phyloP scores from a whole-genome alignment of 2,329 filamentous ascomycete genomes.

The Didymella glomerata region DNA sequence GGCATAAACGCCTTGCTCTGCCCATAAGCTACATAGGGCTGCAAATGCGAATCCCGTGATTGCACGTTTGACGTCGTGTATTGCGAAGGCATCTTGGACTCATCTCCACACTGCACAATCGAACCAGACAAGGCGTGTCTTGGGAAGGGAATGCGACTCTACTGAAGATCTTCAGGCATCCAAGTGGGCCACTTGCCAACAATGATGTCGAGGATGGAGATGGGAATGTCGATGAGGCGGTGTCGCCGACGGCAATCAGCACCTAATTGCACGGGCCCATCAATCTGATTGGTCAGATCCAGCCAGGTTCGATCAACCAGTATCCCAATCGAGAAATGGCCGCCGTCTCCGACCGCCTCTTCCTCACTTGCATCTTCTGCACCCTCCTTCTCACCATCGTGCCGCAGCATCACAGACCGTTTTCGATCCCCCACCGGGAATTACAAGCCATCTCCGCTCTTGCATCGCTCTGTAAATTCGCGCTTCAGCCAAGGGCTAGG shows the following conservation, averaged over 20 bases:
- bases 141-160: constrained; percentile 10
- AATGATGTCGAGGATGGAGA: constrained; percentile 3
- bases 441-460: constrained; percentile 6
- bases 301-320: constrained; percentile 5
- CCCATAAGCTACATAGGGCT: constrained; percentile 14
- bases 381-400: constrained; percentile 12
- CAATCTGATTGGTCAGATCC: constrained; percentile 3
- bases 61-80: constrained; percentile 4
- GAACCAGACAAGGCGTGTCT: constrained; percentile 1
- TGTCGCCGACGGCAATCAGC: constrained; percentile 1
- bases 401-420: constrained; percentile 10
- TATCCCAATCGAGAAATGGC: constrained; percentile 6
- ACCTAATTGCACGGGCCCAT: background rate
- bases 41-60: constrained; percentile 16
- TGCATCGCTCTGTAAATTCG: constrained; percentile 1
- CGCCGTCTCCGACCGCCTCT: constrained; percentile 18
- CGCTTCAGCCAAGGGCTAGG: constrained; percentile 2
- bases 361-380: constrained; percentile 10
- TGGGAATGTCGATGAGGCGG: constrained; percentile 1
- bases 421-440: constrained; percentile 12
- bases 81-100: constrained; percentile 1
- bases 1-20: constrained; percentile 45
- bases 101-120: constrained; percentile 1
- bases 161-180: constrained; percentile 17
- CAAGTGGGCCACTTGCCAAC: constrained; percentile 10